phyloP scores from a whole-genome alignment of 2,329 filamentous ascomycete genomes.

The Cladophialophora chaetospira region DNA sequence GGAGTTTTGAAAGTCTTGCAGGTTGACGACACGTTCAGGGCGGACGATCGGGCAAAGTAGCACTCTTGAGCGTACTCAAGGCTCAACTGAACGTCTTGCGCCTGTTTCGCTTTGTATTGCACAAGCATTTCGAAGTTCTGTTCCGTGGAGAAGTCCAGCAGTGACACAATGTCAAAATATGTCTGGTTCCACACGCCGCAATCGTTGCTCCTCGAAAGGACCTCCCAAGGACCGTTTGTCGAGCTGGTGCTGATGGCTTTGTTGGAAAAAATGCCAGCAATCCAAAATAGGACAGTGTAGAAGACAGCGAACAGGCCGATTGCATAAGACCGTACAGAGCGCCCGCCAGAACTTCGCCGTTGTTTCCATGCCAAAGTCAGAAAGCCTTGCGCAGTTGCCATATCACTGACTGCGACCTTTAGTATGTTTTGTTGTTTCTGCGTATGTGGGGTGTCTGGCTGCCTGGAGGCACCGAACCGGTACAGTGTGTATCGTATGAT shows the following conservation, averaged over 20 bases:
- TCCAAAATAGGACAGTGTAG: slow-evolving; percentile 20
- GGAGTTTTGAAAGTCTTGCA: slow-evolving; percentile 22
- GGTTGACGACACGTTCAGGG: slow-evolving; percentile 6
- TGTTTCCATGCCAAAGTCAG: slow-evolving; percentile 20
- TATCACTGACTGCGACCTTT: neutral
- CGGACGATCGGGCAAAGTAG: slow-evolving; percentile 16
- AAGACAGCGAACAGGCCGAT: slow-evolving; percentile 18
- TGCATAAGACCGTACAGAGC: slow-evolving; percentile 14
- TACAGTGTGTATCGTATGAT: slow-evolving; percentile 25
- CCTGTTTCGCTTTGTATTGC: slow-evolving; percentile 16
- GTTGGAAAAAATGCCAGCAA: slow-evolving; percentile 24
- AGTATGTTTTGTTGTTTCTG: slow-evolving; percentile 26
- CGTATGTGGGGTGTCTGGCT: neutral
- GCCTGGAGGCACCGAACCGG: slow-evolving; percentile 6
- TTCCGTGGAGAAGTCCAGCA: neutral
- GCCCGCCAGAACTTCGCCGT: slow-evolving; percentile 17
- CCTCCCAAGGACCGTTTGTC: slow-evolving; percentile 12
- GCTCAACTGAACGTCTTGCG: slow-evolving; percentile 23
- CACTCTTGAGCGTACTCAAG: slow-evolving; percentile 29
- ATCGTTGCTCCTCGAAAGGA: slow-evolving; percentile 21
- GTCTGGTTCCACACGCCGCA: slow-evolving; percentile 28
- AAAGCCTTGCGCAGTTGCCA: slow-evolving; percentile 19
- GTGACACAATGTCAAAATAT: slow-evolving; percentile 11
- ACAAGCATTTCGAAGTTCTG: slow-evolving; percentile 13
- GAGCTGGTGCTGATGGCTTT: slow-evolving; percentile 16